These are phyloP conservation scores for Pilaira anomala DNA, from an alignment of 192 early-diverging fungal genomes.

Conservation along the genomic window DNA sequence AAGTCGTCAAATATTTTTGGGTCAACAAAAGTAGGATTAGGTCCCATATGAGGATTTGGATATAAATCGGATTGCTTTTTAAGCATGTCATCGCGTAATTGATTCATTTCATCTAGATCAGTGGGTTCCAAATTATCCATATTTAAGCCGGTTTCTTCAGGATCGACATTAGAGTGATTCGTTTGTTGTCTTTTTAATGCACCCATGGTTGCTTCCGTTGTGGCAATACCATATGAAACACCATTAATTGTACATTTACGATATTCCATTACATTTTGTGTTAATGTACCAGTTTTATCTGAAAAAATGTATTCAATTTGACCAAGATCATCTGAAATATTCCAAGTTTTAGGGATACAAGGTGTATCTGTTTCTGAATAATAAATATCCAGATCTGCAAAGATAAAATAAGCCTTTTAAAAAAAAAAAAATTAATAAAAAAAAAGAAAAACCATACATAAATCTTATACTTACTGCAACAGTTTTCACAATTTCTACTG, in stretches of 20 bases:
- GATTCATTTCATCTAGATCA: slow-evolving; percentile 33
- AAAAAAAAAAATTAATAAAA: not conserved
- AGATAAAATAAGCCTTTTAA: slow-evolving; percentile 82
- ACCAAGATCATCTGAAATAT: slow-evolving; percentile 87
- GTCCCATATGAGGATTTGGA: slow-evolving; percentile 59
- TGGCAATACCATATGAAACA: slow-evolving; percentile 70
- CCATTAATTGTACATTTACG: slow-evolving; percentile 88
- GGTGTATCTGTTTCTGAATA: slow-evolving; percentile 70
- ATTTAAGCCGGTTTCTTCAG: slow-evolving; percentile 26
- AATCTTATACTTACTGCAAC: slow-evolving; percentile 71
- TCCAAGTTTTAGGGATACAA: slow-evolving; percentile 88
- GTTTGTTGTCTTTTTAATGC: slow-evolving; percentile 30
- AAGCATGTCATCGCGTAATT: slow-evolving; percentile 51
- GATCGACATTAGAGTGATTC: not conserved
- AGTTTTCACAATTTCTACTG: slow-evolving; percentile 89
- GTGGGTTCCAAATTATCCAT: slow-evolving; percentile 26
- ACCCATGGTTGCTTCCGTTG: slow-evolving; percentile 51
- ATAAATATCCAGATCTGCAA: slow-evolving; percentile 88
- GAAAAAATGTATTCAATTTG: slow-evolving; percentile 96
- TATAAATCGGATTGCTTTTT: slow-evolving; percentile 53
- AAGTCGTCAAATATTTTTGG: slow-evolving; percentile 64
- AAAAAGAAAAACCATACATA: not conserved
- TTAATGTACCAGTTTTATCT: slow-evolving; percentile 96
- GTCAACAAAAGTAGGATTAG: slow-evolving; percentile 70
- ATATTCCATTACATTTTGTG: slow-evolving; percentile 95